Evolutionary conservation across 129 eudicot genomes (phyloP).

Genomic region (Pseudognaphalium luteoalbum): DNA sequence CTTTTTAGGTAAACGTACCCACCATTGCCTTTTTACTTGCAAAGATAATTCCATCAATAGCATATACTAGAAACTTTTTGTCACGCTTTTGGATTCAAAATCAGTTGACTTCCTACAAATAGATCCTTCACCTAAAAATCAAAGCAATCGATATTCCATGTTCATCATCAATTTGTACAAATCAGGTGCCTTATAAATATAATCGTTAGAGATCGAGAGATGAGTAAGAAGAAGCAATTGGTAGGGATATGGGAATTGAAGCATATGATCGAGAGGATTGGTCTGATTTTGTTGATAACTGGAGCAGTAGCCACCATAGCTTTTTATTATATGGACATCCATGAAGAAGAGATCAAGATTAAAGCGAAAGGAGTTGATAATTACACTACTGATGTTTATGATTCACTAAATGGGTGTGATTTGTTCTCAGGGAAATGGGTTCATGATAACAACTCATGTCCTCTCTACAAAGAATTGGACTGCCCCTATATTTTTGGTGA

Average conservation of each 20-base stretch:
- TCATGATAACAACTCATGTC: slow-evolving; percentile 48
- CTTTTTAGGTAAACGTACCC: too few relatives aligned
- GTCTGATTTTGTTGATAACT: slow-evolving; percentile 14
- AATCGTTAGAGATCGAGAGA: not conserved
- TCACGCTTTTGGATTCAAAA: too few relatives aligned
- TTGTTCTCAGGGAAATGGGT: slow-evolving; percentile 70
- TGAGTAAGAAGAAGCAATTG: slow-evolving; percentile 18
- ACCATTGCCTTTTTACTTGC: too few relatives aligned
- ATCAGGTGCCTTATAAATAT: too few relatives aligned
- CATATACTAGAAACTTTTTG: too few relatives aligned
- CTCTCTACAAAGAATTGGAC: slow-evolving; percentile 48
- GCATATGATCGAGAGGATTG: not conserved
- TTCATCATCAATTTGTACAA: too few relatives aligned
- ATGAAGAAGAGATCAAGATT: slow-evolving; percentile 8
- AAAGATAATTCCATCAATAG: too few relatives aligned
- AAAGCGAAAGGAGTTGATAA: not conserved
- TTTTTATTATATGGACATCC: slow-evolving; percentile 13
- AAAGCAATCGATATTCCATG: too few relatives aligned
- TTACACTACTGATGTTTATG: not conserved
- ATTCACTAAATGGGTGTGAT: slow-evolving; percentile 43
- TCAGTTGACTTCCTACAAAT: too few relatives aligned
- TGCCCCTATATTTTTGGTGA: slow-evolving; percentile 56
- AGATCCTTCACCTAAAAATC: too few relatives aligned
- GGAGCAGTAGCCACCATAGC: slow-evolving; percentile 26
- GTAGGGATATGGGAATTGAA: slow-evolving; percentile 21